Evolutionary conservation across 768 basidiomycete species (phyloP).

Genomic region (Baorangia bicolor): DNA sequence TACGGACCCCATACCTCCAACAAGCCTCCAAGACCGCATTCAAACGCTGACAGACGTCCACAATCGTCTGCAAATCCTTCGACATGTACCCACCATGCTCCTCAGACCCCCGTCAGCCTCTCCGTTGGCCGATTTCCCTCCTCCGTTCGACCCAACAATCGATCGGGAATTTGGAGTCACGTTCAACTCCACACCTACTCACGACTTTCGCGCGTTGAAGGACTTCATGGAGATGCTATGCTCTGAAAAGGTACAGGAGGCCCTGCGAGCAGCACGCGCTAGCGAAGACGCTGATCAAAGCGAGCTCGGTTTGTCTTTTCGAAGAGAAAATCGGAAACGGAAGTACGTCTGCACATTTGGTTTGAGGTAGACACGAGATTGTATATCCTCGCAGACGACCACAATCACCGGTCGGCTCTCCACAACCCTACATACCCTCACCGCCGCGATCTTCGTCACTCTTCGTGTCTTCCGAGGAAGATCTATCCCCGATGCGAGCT

Average conservation of each 20-base stretch:
- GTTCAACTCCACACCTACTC: conserved; percentile 28
- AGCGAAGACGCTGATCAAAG: conserved; percentile 54
- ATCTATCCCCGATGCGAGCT: conserved; percentile 39
- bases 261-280: conserved; percentile 51
- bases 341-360: conserved; percentile 40
- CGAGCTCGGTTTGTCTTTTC: conserved; percentile 44
- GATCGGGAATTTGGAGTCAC: conserved; percentile 30
- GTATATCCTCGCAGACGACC: conserved; percentile 38
- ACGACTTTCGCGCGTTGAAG: conserved; percentile 48
- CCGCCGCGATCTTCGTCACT: conserved; percentile 38
- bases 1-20: conserved; percentile 1
- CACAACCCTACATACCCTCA: conserved; percentile 52
- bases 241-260: conserved; percentile 56
- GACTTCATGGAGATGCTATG: conserved; percentile 47
- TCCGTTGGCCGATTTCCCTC: conserved; percentile 21
- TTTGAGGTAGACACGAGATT: background rate
- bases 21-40: conserved; percentile 43
- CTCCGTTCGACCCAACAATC: conserved; percentile 27
- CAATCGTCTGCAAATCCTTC: conserved; percentile 42
- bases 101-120: conserved; percentile 38
- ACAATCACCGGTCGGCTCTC: conserved; percentile 55
- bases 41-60: conserved; percentile 48
- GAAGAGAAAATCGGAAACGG: conserved; percentile 54
- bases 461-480: conserved; percentile 43
- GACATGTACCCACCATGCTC: conserved; percentile 46